Conservation (phyloP, 2,329 filamentous ascomycete genomes). For the Neodidymelliopsis sp. region DNA sequence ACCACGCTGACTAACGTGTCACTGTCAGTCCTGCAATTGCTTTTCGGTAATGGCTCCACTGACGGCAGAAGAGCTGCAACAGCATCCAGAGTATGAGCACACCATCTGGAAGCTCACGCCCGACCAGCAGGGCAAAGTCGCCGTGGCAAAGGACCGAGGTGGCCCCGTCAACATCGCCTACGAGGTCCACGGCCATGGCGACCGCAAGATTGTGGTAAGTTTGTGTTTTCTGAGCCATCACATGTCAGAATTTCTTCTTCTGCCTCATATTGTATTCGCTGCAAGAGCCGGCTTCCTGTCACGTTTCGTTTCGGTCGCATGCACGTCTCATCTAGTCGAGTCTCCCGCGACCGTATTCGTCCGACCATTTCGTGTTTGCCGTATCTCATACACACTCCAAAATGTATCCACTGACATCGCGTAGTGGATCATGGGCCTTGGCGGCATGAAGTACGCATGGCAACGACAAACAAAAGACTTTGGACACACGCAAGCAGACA, state of each 20-base stretch:
- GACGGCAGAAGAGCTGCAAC: conserved; percentile 65
- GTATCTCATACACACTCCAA: not conserved
- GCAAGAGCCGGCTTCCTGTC: conserved; percentile 17
- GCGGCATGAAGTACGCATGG: conserved; percentile 73
- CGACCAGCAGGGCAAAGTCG: conserved; percentile 64
- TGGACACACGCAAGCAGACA: conserved; percentile 71
- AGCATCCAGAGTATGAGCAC: conserved; percentile 71
- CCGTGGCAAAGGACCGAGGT: conserved; percentile 73
- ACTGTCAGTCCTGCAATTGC: conserved; percentile 10
- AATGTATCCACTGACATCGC: conserved; percentile 22
- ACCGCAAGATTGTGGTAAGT: conserved; percentile 76
- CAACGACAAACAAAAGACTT: conserved; percentile 85
- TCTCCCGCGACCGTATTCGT: conserved; percentile 1
- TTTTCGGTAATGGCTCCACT: conserved; percentile 41
- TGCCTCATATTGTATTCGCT: conserved; percentile 13
- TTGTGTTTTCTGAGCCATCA: conserved; percentile 23
- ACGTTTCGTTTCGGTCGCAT: conserved; percentile 50
- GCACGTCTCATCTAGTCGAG: conserved; percentile 35
- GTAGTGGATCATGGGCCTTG: conserved; percentile 83
- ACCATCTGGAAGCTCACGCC: conserved; percentile 75
- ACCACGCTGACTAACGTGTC: conserved; percentile 14
- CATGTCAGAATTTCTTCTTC: conserved; percentile 25
- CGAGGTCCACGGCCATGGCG: conserved; percentile 80
- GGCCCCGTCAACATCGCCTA: conserved; percentile 79
- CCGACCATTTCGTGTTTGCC: not conserved